Conservation (phyloP, 1,139 yeast genomes). For the Hemisphaericaspora subhashii region DNA sequence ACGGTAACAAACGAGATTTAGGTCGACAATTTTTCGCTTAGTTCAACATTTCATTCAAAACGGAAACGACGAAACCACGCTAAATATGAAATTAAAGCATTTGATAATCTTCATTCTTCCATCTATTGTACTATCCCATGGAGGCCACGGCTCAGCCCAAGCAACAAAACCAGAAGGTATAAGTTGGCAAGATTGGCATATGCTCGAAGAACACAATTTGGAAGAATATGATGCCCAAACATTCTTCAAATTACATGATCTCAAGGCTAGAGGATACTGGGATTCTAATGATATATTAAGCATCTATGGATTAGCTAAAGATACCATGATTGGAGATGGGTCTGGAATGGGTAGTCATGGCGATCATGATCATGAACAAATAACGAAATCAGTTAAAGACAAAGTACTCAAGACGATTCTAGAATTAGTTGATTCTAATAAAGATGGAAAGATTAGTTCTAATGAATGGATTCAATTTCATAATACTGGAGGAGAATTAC, state of each 20-base stretch:
- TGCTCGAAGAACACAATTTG: conserved; percentile 82
- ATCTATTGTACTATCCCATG: conserved; percentile 19
- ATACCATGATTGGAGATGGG: conserved; percentile 79
- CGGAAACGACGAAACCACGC: neutral
- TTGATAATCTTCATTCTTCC: neutral
- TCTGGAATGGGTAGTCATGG: conserved; percentile 85
- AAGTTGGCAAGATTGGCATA: conserved; percentile 83
- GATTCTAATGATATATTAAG: conserved; percentile 69
- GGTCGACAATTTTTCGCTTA: too few species aligned
- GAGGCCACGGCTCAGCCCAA: conserved; percentile 15
- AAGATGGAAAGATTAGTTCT: conserved; percentile 63
- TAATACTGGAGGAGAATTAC: conserved; percentile 67
- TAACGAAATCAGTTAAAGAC: conserved; percentile 58
- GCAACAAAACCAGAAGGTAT: conserved; percentile 50
- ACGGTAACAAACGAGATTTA: too few species aligned
- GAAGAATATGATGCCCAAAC: conserved; percentile 72
- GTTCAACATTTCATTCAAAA: too few species aligned
- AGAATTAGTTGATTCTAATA: conserved; percentile 59
- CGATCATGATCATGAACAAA: conserved; percentile 45
- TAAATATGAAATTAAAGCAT: neutral
- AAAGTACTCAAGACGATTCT: conserved; percentile 58
- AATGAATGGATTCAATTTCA: conserved; percentile 75
- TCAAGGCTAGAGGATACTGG: conserved; percentile 51
- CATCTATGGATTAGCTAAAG: conserved; percentile 76
- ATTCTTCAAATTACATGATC: conserved; percentile 83